Evolutionary conservation across 75 land plant species (phyloP).

Genomic region (Sequoiadendron giganteum): DNA sequence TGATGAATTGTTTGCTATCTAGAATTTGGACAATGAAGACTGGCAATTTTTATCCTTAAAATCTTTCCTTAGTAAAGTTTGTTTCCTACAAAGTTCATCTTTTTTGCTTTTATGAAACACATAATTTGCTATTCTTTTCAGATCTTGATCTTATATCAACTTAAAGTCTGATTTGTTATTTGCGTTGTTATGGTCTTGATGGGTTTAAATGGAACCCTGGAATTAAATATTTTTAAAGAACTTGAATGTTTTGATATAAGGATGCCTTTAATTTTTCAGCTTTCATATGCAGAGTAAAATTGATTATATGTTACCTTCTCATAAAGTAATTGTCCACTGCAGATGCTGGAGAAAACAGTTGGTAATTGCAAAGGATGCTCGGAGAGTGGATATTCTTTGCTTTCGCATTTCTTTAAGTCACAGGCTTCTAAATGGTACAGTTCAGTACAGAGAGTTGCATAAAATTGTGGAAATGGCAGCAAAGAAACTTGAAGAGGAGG

Average conservation of each 20-base stretch:
- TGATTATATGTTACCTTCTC: neutral
- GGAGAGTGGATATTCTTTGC: conserved; percentile 72
- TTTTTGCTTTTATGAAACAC: neutral
- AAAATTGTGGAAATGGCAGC: conserved; percentile 57
- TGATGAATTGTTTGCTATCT: too few species aligned
- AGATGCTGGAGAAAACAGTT: conserved; percentile 89
- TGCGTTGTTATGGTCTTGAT: neutral
- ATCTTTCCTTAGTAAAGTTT: neutral
- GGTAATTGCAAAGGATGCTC: conserved; percentile 70
- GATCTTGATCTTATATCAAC: neutral
- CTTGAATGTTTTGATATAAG: neutral
- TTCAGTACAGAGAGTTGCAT: conserved; percentile 37
- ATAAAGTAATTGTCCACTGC: conserved; percentile 8
- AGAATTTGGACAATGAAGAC: too few species aligned
- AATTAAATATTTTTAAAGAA: neutral
- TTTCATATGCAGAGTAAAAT: neutral
- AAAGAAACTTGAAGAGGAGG: conserved; percentile 65
- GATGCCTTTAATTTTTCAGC: neutral
- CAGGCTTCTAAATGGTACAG: conserved; percentile 54
- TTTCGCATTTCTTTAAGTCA: conserved; percentile 58
- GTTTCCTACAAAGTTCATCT: neutral
- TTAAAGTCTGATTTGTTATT: neutral
- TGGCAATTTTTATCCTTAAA: neutral
- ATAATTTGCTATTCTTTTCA: neutral
- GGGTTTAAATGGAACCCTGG: neutral